Percentiles rank a stretch among this genome's conserved stretches.
Conservation (phyloP, 345 rosid species). For the Syzygium aqueum region DNA sequence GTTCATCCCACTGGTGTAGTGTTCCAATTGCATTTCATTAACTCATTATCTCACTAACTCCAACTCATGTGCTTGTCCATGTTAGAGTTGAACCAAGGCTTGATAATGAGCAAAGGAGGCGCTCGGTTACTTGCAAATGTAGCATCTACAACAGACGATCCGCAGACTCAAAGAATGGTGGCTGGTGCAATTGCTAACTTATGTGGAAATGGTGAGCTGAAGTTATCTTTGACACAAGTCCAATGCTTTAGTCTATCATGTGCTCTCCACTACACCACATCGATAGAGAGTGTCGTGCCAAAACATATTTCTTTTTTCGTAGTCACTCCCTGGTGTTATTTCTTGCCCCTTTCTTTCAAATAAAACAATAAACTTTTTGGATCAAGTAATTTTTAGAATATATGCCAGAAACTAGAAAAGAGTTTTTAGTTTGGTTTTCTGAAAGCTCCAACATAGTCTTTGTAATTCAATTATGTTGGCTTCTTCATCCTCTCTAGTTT, state of each 20-base stretch:
- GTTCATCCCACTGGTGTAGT: background rate
- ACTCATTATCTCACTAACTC: background rate
- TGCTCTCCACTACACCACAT: background rate
- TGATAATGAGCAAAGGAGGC: constrained; percentile 87
- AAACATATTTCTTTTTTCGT: background rate
- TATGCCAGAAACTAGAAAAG: background rate
- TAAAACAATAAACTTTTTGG: background rate
- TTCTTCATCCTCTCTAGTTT: background rate
- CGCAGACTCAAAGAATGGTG: constrained; percentile 89
- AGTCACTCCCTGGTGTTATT: background rate
- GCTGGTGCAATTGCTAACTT: constrained; percentile 93
- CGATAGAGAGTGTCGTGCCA: background rate
- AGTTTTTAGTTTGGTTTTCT: background rate
- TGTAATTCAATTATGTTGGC: background rate
- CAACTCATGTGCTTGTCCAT: background rate
- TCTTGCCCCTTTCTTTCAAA: background rate
- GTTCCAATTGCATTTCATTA: background rate
- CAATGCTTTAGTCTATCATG: background rate
- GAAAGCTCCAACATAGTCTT: background rate
- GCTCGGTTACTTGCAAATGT: constrained; percentile 63
- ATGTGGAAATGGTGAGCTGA: constrained; percentile 79
- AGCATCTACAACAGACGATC: constrained; percentile 71
- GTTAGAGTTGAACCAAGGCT: constrained; percentile 71
- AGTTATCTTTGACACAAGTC: background rate
- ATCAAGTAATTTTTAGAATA: background rate